Evolutionary conservation across 2,329 filamentous ascomycete genomes (phyloP), one percentile per base, ranked within the genome.

Genomic region (Elsinoe arachidis): DNA sequence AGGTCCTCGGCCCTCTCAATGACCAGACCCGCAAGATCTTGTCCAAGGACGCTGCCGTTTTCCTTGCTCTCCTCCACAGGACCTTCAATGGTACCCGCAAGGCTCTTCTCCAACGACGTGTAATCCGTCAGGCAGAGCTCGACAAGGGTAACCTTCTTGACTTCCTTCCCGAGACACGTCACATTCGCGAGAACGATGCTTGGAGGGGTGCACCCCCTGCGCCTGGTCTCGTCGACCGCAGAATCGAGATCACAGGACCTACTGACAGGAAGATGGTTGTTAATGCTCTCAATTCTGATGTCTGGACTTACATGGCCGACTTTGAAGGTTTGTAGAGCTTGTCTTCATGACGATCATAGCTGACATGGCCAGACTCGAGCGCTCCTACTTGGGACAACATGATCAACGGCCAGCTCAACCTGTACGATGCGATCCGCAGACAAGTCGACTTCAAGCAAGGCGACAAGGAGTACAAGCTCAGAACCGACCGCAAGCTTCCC

Each of bases 251-350:
- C 69, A 99, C 93, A 4, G 93, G 93, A 7, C 93, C 93, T 1
- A 96, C 91, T 5, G 93, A 97, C 75, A 83, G 93, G 65, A 99
- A 97, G 82, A 99, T 99, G 93, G 90, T 97, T 49, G 89, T 97
- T 62, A 99, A 99, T 72, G 93, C 93, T 9, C 71, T 97, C 71
- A 99, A 97, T 74, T 86, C 92, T 46, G 83, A 97, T 68, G 93
- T 97, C 21, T 97, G 88, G 87, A 97, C 92, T 58, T 99, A 97
- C 69, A 99, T 99, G 93, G 93, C 93, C 49, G 93, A 99, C 74
- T 95, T 99, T 65, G 93, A 99, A 76, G 92, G 91, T 93, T 73
- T 67, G 80, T 72, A 46, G 3, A 21, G 4, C 5, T 3, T 10
- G n/a, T 5, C 5, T 23, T 2, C 2, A 10, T 34, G n/a, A 11